Conservation (phyloP, 2,329 filamentous ascomycete species). For the Xylaria polymorpha region DNA sequence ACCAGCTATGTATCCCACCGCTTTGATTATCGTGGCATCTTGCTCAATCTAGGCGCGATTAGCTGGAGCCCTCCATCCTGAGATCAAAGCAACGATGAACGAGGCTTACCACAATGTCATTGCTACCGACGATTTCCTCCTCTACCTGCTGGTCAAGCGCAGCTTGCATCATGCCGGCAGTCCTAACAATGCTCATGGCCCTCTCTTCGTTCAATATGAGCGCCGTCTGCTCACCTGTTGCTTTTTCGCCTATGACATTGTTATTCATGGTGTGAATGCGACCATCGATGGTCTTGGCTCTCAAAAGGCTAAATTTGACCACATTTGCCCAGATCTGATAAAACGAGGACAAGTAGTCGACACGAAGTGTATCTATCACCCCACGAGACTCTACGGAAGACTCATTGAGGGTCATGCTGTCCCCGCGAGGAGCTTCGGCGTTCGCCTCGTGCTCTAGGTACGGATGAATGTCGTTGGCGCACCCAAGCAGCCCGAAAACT, state of each 20-base stretch:
- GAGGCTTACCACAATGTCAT: background rate
- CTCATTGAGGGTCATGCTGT: background rate
- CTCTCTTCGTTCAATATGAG: background rate
- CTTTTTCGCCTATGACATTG: too few relatives aligned
- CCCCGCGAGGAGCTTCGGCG: background rate
- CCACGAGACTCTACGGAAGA: background rate
- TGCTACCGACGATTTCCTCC: background rate
- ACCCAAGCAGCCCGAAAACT: background rate
- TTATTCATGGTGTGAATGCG: too few relatives aligned
- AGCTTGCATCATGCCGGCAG: background rate
- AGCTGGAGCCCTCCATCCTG: background rate
- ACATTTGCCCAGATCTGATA: background rate
- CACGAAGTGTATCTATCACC: background rate
- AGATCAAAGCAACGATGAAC: background rate
- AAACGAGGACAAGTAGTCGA: background rate
- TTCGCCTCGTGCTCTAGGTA: background rate
- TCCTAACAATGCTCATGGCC: background rate
- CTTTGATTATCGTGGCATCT: background rate
- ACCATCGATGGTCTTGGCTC: background rate
- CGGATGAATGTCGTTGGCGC: background rate
- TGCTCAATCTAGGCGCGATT: background rate
- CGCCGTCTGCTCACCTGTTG: background rate
- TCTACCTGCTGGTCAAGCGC: background rate
- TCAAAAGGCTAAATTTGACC: background rate
- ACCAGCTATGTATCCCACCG: constrained; percentile 3